These are phyloP conservation scores for Potentilla sterilis DNA, from an alignment of 306 rosid genomes.

Conservation along the genomic window DNA sequence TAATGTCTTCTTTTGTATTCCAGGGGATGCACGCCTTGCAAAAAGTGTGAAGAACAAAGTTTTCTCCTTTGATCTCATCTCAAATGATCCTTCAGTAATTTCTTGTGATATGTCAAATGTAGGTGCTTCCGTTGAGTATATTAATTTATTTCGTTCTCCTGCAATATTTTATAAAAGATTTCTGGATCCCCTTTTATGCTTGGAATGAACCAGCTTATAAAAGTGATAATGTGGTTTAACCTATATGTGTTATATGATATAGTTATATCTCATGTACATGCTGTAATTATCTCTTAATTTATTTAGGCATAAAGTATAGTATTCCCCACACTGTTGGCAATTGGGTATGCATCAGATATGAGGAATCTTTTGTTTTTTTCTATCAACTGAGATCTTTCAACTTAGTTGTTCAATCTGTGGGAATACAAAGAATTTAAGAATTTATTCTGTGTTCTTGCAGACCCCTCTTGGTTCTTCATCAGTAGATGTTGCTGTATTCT, in stretches of 20 bases:
- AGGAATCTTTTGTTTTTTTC: not conserved
- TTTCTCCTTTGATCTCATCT: slow-evolving; percentile 86
- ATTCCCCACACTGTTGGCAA: not conserved
- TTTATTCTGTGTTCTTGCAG: slow-evolving; percentile 43
- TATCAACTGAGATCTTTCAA: not conserved
- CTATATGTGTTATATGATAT: not conserved
- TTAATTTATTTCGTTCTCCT: not conserved
- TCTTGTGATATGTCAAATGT: slow-evolving; percentile 94
- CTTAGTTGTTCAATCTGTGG: slow-evolving; percentile 6
- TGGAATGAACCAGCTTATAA: not conserved
- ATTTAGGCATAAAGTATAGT: not conserved
- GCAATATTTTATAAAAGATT: not conserved
- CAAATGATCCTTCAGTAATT: slow-evolving; percentile 71
- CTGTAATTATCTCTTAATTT: not conserved
- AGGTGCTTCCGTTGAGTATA: slow-evolving; percentile 28
- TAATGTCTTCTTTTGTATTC: slow-evolving; percentile 22
- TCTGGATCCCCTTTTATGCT: not conserved
- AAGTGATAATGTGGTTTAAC: not conserved
- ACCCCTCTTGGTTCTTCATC: slow-evolving; percentile 61
- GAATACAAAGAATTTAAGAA: not conserved
- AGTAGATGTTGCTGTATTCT: slow-evolving; percentile 77
- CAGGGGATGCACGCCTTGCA: slow-evolving; percentile 90
- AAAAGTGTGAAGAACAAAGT: slow-evolving; percentile 78
- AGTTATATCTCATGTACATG: not conserved
- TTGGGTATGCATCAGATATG: not conserved